Evolutionary conservation across 306 rosid genomes (phyloP).

Genomic region (Abrus pulchellus): DNA sequence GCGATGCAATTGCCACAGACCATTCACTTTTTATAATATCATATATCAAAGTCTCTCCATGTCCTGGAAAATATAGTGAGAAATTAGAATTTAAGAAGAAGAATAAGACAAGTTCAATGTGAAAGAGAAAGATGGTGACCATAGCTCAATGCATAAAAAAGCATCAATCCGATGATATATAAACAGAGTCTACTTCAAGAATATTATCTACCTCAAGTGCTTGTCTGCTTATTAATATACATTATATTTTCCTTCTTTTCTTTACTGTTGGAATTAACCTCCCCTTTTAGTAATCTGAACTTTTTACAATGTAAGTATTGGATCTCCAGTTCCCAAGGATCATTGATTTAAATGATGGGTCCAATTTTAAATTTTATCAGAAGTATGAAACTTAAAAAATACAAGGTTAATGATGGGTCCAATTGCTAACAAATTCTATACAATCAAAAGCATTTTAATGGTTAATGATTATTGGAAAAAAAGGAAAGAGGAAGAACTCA

Average conservation of each 20-base stretch:
- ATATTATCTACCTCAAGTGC: not conserved
- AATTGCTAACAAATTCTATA: slow-evolving; percentile 13
- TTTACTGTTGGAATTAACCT: not conserved
- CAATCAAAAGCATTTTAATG: not conserved
- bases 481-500: slow-evolving; percentile 12
- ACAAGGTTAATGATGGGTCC: not conserved
- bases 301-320: not conserved
- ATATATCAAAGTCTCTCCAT: slow-evolving; percentile 84
- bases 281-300: slow-evolving; percentile 2
- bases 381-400: slow-evolving; percentile 10
- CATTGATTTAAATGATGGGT: slow-evolving; percentile 10
- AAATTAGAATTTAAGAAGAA: slow-evolving; percentile 18
- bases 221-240: not conserved
- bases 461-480: slow-evolving; percentile 5
- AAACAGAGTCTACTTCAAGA: not conserved
- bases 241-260: not conserved
- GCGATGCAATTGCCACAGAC: slow-evolving; percentile 73
- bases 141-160: slow-evolving; percentile 26
- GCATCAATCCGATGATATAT: slow-evolving; percentile 1
- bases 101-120: slow-evolving; percentile 5
- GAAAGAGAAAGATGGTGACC: not conserved
- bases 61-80: slow-evolving; percentile 62
- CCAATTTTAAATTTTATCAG: not conserved
- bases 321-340: slow-evolving; percentile 1
- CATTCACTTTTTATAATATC: slow-evolving; percentile 82